These are phyloP conservation scores for Penicillium glabrum DNA, from an alignment of 2,329 filamentous ascomycete genomes.

Conservation along the genomic window DNA sequence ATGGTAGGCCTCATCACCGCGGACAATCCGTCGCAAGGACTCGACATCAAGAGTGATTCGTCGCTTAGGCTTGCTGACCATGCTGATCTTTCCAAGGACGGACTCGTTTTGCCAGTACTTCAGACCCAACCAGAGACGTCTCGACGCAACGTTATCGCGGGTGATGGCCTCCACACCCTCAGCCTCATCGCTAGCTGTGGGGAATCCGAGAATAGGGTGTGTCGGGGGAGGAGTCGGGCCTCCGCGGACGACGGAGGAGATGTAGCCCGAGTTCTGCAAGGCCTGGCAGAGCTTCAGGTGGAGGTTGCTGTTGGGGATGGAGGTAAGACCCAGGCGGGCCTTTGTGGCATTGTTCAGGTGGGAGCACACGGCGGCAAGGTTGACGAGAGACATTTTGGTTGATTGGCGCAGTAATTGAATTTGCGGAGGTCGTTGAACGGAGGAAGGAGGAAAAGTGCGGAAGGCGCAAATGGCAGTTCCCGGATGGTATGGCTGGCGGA, in stretches of 20 bases:
- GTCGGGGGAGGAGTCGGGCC: conserved; percentile 60
- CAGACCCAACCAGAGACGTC: conserved; percentile 82
- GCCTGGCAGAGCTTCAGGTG: conserved; percentile 74
- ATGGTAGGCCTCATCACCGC: conserved; percentile 66
- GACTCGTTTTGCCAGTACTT: conserved; percentile 87
- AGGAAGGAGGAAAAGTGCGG: neutral
- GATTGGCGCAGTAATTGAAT: conserved; percentile 17
- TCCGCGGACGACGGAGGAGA: conserved; percentile 75
- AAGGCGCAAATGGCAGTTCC: neutral
- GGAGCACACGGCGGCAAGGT: conserved; percentile 78
- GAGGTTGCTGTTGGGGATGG: conserved; percentile 75
- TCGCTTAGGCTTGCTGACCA: conserved; percentile 74
- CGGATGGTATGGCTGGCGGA: neutral
- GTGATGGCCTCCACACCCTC: conserved; percentile 57
- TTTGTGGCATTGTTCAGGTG: conserved; percentile 87
- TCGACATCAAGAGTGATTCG: conserved; percentile 64
- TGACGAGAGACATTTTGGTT: conserved; percentile 66
- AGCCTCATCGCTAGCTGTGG: conserved; percentile 40
- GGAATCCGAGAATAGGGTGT: conserved; percentile 54
- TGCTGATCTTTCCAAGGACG: conserved; percentile 65
- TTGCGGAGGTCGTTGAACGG: conserved; percentile 11
- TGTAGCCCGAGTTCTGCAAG: conserved; percentile 78
- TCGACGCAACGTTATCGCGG: conserved; percentile 67
- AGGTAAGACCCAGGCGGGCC: conserved; percentile 81
- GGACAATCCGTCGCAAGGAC: conserved; percentile 64